A percentile compares a stretch with the other conserved stretches of the same genome.
These are phyloP conservation scores for Neospermospora avenae DNA, from an alignment of 2,329 filamentous ascomycete species.

Conservation along the genomic window DNA sequence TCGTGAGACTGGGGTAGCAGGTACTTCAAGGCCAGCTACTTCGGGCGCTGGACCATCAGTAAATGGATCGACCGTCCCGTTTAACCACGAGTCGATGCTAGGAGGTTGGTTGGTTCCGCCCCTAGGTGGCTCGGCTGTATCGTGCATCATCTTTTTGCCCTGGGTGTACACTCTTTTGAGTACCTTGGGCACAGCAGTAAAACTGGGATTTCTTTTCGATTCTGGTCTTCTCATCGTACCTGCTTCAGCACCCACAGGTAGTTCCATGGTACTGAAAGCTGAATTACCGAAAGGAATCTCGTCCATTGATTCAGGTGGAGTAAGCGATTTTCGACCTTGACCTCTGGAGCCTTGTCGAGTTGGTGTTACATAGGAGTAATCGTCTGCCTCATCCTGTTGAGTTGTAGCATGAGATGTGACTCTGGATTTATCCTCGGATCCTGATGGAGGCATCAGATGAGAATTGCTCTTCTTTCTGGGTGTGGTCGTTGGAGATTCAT, in stretches of 20 bases:
- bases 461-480: constrained; percentile 26
- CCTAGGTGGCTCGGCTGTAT: constrained; percentile 54
- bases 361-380: constrained; percentile 24
- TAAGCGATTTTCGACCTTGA: constrained; percentile 24
- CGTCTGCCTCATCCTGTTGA: constrained; percentile 15
- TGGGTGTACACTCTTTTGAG: constrained; percentile 63
- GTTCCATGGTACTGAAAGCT: constrained; percentile 62
- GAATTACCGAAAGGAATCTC: constrained; percentile 63
- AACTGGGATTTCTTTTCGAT: constrained; percentile 53
- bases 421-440: constrained; percentile 15
- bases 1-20: constrained; percentile 35
- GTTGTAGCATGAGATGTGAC: constrained; percentile 19
- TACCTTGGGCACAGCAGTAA: constrained; percentile 61
- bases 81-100: constrained; percentile 64
- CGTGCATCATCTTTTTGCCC: constrained; percentile 62
- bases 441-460: constrained; percentile 22
- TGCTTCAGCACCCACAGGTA: constrained; percentile 49
- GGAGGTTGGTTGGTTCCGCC: constrained; percentile 54
- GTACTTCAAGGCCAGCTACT: constrained; percentile 31
- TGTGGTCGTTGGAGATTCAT: constrained; percentile 13
- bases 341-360: constrained; percentile 24
- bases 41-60: constrained; percentile 42
- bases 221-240: constrained; percentile 46
- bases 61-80: constrained; percentile 60
- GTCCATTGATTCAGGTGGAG: constrained; percentile 45